Evolutionary conservation across 2,329 filamentous ascomycete species (phyloP), one percentile per base, ranked within the genome.

Genomic region (Calonectria leucothoes): DNA sequence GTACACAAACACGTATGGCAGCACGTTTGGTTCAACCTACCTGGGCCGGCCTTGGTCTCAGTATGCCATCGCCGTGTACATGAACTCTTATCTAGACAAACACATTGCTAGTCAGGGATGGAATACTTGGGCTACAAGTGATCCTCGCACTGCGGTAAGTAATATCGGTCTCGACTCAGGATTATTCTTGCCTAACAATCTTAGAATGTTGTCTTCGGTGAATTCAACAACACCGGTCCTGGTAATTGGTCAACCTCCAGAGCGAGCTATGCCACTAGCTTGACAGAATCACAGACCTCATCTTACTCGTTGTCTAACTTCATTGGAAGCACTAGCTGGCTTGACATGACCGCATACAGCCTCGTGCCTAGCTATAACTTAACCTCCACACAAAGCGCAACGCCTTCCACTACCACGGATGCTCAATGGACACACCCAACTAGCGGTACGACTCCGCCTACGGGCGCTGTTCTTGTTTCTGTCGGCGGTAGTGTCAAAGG

Each of bases 181-280:
- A n/a, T 63, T 6, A 15, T 17, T 51, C 4, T 37, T 14, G 6
- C 3, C 71, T 71, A 61, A 66, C n/a, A 15, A 42, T 15, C 10
- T 8, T 27, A 73, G 71, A 77, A 23, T 61, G 88, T 92, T 3
- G 81, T 85, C 39, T 93, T 90, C 75, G 89, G 84, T 8, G 92
- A 93, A 83, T 93, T 89, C 77, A 84, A 79, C 48, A 93, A 93
- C 81, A 87, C 86, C 1, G 92, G 92, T 1, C 76, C 76, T 0
- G 77, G 77, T 14, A 79, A 78, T 27, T 79, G 77, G 77, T 77
- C 76, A 0, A 57, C 70, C 0, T 79, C 77, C 14, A 25, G 77
- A 11, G 77, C 73, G 4, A 78, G 68, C 35, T 79, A 79, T 15
- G 77, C 77, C 1, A 79, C 77, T 11, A 74, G 76, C 23, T 64